phyloP scores from a whole-genome alignment of 768 basidiomycete genomes.

The Lactarius tabidus region DNA sequence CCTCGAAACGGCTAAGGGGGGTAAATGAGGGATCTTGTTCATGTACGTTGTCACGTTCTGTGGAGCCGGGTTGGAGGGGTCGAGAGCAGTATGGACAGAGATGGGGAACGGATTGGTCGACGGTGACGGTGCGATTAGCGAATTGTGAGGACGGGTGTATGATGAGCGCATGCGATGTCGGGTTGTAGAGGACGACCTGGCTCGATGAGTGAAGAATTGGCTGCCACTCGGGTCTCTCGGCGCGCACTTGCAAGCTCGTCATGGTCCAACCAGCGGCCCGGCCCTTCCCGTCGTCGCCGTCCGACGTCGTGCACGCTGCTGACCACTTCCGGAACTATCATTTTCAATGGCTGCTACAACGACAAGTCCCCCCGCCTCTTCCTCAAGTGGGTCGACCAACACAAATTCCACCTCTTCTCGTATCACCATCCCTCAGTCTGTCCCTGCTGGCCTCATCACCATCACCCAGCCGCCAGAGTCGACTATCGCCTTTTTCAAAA shows the following conservation, averaged over 20 bases:
- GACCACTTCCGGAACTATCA: background rate
- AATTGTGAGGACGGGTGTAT: slow-evolving; percentile 38
- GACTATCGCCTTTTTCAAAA: slow-evolving; percentile 83
- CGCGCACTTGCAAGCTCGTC: background rate
- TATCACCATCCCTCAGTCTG: slow-evolving; percentile 43
- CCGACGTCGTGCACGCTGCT: background rate
- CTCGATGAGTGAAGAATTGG: slow-evolving; percentile 80
- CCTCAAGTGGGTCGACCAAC: background rate
- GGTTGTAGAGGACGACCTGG: slow-evolving; percentile 85
- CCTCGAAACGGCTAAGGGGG: slow-evolving; percentile 21
- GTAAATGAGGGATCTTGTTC: slow-evolving; percentile 29
- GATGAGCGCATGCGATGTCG: slow-evolving; percentile 76
- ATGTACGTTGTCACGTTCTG: slow-evolving; percentile 34
- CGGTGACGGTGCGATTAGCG: background rate
- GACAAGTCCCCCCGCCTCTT: background rate
- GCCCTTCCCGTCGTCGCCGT: background rate
- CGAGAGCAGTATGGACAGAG: slow-evolving; percentile 76
- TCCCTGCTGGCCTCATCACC: slow-evolving; percentile 60
- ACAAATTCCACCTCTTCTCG: background rate
- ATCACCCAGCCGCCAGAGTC: slow-evolving; percentile 81
- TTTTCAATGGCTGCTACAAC: background rate
- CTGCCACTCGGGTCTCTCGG: slow-evolving; percentile 59
- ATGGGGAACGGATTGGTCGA: slow-evolving; percentile 15
- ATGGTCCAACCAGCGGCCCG: background rate
- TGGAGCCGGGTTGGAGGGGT: slow-evolving; percentile 38